These are phyloP conservation scores for Nakataea oryzae DNA, from an alignment of 2,329 filamentous ascomycete genomes.

Conservation along the genomic window DNA sequence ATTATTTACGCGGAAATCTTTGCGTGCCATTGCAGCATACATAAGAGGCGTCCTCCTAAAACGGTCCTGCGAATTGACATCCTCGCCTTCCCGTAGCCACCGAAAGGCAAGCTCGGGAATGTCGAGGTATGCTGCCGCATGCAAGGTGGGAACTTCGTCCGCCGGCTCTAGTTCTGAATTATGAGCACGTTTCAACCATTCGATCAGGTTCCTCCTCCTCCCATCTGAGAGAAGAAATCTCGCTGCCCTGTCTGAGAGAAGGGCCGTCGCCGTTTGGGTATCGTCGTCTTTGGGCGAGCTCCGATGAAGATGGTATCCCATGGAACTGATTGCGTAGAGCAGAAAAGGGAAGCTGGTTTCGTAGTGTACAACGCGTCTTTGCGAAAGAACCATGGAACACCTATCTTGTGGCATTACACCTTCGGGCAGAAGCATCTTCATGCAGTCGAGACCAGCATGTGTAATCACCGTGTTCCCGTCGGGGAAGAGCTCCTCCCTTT, in stretches of 20 bases:
- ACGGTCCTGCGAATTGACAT: neutral
- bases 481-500: neutral
- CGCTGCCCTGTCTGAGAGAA: neutral
- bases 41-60: neutral
- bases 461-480: neutral
- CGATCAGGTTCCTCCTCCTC: too few relatives aligned
- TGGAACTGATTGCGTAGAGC: neutral
- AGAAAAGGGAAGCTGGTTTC: neutral
- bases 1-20: neutral
- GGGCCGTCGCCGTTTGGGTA: neutral
- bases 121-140: neutral
- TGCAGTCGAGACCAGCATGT: neutral
- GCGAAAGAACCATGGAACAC: too few relatives aligned
- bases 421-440: too few relatives aligned
- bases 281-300: neutral
- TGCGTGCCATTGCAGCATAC: neutral
- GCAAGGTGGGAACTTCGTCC: neutral
- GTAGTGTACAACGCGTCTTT: too few relatives aligned
- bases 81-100: neutral
- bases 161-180: too few relatives aligned
- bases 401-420: too few relatives aligned
- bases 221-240: neutral
- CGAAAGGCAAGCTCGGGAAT: neutral
- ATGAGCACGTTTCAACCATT: too few relatives aligned
- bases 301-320: neutral